Evolutionary conservation across 805 yeast species (phyloP).

Genomic region (Saccharomycopsis amapae): DNA sequence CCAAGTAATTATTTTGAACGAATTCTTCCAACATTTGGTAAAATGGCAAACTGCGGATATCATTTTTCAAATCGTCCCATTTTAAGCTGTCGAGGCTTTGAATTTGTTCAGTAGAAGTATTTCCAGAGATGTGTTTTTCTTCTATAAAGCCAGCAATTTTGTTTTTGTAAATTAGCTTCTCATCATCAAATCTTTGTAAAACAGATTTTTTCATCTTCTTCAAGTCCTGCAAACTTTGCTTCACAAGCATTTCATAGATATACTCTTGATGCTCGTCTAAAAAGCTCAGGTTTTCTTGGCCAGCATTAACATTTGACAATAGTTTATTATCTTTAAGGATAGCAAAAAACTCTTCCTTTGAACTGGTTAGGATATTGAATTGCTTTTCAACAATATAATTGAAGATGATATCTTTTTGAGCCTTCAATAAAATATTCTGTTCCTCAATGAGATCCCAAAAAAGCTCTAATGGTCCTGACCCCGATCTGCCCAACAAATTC

Average conservation of each 20-base stretch:
- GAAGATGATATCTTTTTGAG: constrained; percentile 53
- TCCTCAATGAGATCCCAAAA: constrained; percentile 70
- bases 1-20: constrained; percentile 1
- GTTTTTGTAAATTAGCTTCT: constrained; percentile 24
- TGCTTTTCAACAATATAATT: constrained; percentile 34
- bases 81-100: constrained; percentile 2
- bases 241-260: constrained; percentile 27
- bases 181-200: constrained; percentile 22
- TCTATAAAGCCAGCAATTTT: constrained; percentile 21
- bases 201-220: constrained; percentile 23
- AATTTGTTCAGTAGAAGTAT: constrained; percentile 3
- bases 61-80: constrained; percentile 10
- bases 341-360: constrained; percentile 12
- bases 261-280: constrained; percentile 28
- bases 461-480: constrained; percentile 70
- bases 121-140: constrained; percentile 5
- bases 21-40: constrained; percentile 4
- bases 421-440: constrained; percentile 46
- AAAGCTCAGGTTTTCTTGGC: constrained; percentile 25
- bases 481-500: constrained; percentile 62
- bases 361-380: constrained; percentile 10
- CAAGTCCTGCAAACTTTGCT: constrained; percentile 25
- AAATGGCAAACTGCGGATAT: constrained; percentile 1
- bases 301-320: constrained; percentile 23
- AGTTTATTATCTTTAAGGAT: constrained; percentile 21